Evolutionary conservation across 768 basidiomycete genomes (phyloP).

Genomic region (Erythrobasidium yunnanense): DNA sequence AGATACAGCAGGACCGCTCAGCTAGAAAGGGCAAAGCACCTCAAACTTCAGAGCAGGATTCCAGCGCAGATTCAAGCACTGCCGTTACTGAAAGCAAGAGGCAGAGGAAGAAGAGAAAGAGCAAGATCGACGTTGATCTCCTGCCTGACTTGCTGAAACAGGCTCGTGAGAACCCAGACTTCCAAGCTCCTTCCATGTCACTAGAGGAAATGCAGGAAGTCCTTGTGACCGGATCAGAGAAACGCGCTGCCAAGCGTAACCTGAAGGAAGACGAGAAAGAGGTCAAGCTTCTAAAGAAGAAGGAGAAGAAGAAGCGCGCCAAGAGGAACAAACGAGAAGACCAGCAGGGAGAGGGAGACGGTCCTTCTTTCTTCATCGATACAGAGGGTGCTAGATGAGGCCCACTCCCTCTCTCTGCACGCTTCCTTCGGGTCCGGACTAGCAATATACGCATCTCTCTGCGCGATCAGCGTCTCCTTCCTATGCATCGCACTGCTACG

Average conservation of each 20-base stretch:
- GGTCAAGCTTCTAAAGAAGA: neutral
- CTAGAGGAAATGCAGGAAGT: neutral
- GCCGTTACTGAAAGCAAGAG: no score
- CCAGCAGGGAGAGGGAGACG: neutral
- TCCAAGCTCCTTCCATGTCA: neutral
- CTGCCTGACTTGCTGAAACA: neutral
- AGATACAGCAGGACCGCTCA: neutral
- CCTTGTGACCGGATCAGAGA: neutral
- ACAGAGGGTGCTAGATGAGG: neutral
- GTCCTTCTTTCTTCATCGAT: neutral
- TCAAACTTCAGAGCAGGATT: neutral
- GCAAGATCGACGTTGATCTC: neutral
- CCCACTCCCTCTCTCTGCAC: no score
- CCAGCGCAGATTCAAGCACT: no score
- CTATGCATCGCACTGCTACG: no score
- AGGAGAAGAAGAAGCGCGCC: neutral
- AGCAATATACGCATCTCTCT: no score
- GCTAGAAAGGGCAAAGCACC: neutral
- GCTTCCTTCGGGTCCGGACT: no score
- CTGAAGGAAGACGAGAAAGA: neutral
- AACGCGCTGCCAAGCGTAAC: neutral
- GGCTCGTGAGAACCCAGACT: neutral
- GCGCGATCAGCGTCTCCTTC: no score
- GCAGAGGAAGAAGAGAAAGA: neutral
- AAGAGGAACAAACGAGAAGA: neutral